Base-by-base conservation (phyloP, 257 asterid species). In the Phtheirospermum japonicum region DNA sequence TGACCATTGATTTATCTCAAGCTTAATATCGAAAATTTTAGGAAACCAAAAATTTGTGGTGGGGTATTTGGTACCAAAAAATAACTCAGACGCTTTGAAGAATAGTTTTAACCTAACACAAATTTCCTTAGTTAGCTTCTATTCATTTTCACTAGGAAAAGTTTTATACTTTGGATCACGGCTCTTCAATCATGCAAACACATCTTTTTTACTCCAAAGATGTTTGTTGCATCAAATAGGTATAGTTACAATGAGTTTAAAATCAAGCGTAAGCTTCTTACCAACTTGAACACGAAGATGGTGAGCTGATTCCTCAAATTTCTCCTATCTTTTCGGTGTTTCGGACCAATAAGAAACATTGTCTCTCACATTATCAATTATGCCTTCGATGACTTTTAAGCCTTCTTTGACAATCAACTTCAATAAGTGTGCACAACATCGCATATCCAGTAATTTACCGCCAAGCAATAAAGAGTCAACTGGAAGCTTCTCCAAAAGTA, bases 191-290 rank as follows among this genome's bases (percentile, higher is more conserved):
- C 36, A 32, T 2, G 7, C 11, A 23, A 52, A 52, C 23, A 52
- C 34, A 9, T 52, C 58, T n/a, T 52, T 20, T 52, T 14, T 23
- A 52, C 4, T 19, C 12, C 3, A 52, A 4, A 16, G 34, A 31
- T 7, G 17, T 52, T 52, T 18, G 34, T 4, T 6, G 58, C 58
- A 52, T 52, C 13, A 52, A 52, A 52, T 33, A 52, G 11, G 33
- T 7, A 2, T 31, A 23, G n/a, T 23, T 52, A 31, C 58, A 52
- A 19, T 32, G 30, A 52, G 58, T 52, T 52, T 52, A 52, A 16
- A 52, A 52, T 52, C 58, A 52, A 52, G 58, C 7, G 37, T 33
- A 33, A 33, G 37, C 37, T 33, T 33, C 37, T 33, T 33, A 33
- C 37, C 37, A 7, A 33, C 5, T 33, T 4, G 4, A 4, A 33